phyloP scores from a whole-genome alignment of 305 asterid species.

The Fraxinus sp. region DNA sequence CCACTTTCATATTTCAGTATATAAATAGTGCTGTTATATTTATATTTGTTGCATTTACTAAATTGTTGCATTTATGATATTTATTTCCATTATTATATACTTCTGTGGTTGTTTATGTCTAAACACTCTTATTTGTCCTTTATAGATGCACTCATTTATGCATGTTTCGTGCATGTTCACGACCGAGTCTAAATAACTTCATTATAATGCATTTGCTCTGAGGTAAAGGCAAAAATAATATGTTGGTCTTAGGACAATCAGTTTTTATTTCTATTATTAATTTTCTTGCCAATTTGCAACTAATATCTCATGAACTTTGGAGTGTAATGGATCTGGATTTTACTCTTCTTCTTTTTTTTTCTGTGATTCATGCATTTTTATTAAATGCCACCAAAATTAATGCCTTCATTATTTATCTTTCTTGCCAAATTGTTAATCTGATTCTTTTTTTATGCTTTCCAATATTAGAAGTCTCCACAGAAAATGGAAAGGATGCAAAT shows the following conservation, averaged over 20 bases:
- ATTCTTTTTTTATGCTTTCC: neutral
- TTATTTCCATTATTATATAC: neutral
- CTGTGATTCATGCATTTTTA: neutral
- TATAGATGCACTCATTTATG: constrained; percentile 4
- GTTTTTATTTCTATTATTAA: neutral
- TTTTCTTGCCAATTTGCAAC: neutral
- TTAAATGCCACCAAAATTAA: neutral
- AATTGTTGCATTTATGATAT: neutral
- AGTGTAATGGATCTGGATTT: neutral
- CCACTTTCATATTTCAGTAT: neutral
- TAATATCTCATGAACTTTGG: neutral
- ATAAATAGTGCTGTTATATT: constrained; percentile 1
- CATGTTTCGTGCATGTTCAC: neutral
- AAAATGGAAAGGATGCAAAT: neutral
- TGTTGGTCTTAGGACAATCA: neutral
- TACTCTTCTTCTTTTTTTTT: neutral
- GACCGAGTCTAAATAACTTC: neutral
- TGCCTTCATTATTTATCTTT: neutral
- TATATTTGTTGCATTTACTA: constrained; percentile 6
- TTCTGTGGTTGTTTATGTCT: constrained; percentile 1
- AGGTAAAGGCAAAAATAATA: neutral
- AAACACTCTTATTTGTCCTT: neutral
- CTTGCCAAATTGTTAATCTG: neutral
- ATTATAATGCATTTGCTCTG: neutral
- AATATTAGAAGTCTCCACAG: neutral